Evolutionary conservation across 345 rosid genomes (phyloP), one percentile per base, ranked within the genome.

Genomic region (Corymbia maculata): DNA sequence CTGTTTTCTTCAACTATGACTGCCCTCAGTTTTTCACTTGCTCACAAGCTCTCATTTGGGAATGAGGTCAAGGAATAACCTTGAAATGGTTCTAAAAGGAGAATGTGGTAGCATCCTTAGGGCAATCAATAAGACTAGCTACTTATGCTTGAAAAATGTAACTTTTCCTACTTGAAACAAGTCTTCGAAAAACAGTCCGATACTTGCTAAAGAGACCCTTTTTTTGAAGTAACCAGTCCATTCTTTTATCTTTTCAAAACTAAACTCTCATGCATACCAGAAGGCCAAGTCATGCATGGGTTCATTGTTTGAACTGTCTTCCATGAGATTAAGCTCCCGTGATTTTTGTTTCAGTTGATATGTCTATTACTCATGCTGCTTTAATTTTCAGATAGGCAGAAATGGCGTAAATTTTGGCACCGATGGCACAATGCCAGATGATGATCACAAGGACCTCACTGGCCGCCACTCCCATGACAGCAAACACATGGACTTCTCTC

Each of bases 361-460:
- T 13, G 70, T 64, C 70, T 64, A 13, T 3, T 6, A 11, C 9
- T 64, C 70, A 64, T 2, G 0, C 36, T 50, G 2, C 11, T 53
- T 21, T 53, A 21, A 9, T 21, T 53, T 53, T 53, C 0, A 0
- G 4, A 53, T 53, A 8, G 26, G 51, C 17, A 91, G 89, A 92
- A 90, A 97, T 96, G 98, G 93, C 97, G 14, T 98, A 95, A 92
- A 93, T 96, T 87, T 90, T 96, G 90, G 95, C 96, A 89, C 97
- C 96, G 75, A 92, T 93, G 45, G 42, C 42, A 88, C 94, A 6
- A 6, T 61, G 30, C 98, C 10, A 94, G 91, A 93, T 95, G 93
- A 93, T 95, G 86, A 75, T 93, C 82, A 89, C 95, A 11, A 97
- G 92, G 92, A 92, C 88, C 92, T 93, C 95, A 47, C 88, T 80